A percentile compares a stretch with the other conserved stretches of the same genome.
Evolutionary conservation across 495 filamentous ascomycete genomes (phyloP).

Genomic region (Tuber melanosporum): DNA sequence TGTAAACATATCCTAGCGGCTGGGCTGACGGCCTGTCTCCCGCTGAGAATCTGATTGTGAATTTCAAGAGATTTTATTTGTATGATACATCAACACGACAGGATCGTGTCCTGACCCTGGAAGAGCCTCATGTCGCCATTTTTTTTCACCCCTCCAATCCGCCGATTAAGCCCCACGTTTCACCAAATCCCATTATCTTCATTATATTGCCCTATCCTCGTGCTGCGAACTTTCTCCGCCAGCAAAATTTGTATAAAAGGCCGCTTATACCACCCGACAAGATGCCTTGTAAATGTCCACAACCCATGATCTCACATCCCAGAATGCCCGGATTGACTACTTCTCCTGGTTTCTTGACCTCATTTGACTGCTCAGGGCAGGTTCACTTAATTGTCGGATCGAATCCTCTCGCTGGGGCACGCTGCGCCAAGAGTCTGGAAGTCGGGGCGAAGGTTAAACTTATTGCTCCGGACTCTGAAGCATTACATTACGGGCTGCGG

Average conservation of each 20-base stretch:
- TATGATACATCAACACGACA: too few relatives aligned
- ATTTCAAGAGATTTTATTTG: too few relatives aligned
- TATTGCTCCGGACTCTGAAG: slow-evolving; percentile 61
- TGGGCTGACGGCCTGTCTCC: too few relatives aligned
- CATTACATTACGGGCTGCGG: slow-evolving; percentile 65
- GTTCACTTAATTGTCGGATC: slow-evolving; percentile 81
- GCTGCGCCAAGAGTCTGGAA: slow-evolving; percentile 71
- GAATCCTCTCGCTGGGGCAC: slow-evolving; percentile 75
- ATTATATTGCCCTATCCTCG: not conserved
- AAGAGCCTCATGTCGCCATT: slow-evolving; percentile 3
- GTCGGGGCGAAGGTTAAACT: slow-evolving; percentile 82
- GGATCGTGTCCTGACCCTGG: not conserved
- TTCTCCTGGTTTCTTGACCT: slow-evolving; percentile 62
- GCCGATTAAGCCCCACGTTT: not conserved
- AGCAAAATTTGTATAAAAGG: not conserved
- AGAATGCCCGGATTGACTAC: slow-evolving; percentile 47
- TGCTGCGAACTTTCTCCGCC: not conserved
- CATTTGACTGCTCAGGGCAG: slow-evolving; percentile 66
- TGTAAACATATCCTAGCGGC: too few relatives aligned
- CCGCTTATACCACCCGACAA: not conserved
- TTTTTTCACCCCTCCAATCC: not conserved
- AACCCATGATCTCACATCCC: not conserved
- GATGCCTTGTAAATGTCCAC: not conserved
- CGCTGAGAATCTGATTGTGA: too few relatives aligned
- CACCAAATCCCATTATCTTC: not conserved